Base-by-base conservation (phyloP, 768 basidiomycete species). In the Mycena rosella region DNA sequence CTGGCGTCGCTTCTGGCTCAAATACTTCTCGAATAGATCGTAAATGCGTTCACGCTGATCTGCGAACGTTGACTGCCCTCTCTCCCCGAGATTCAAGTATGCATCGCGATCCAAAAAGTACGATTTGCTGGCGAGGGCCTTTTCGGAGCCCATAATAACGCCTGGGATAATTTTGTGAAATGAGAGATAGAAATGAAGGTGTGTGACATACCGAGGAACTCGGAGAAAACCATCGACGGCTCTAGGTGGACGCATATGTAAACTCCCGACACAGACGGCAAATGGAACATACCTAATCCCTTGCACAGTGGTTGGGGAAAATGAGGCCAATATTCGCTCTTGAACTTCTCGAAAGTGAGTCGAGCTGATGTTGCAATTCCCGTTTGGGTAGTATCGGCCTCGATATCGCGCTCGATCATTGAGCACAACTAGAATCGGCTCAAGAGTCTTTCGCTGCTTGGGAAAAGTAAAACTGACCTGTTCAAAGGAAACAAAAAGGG, bases 401-500 rank as follows among this genome's bases (percentile, higher is more conserved):
- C 45, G 58, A 71, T 67, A 42, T 71, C 70, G 26, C n/a, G 9
- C 52, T 71, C 70, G 11, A 71, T 18, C 65, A 71, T 57, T 8
- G 58, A 36, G 18, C 44, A 66, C 14, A 48, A 36, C 65, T 52
- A 17, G 42, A 20, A 49, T 27, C 17, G 27, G 10, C 24, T 29
- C 2, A 52, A 45, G 24, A 20, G 11, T 18, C 17, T 52, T n/a
- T 52, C 26, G 26, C 17, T 13, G n/a, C 17, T 30, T 8, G 7
- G 27, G 38, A 30, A 45, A 38, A 68, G 82, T 38, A 64, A 44
- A 34, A 69, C 83, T 38, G 66, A 90, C 91, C 64, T 82, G 80
- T 71, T 92, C 87, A 60, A 88, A 90, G 0, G 91, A 90, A 3
- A 91, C 72, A 69, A 93, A 93, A 32, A 93, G 75, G 0, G 92